Conservation (phyloP, 73 alveolate species). For the Paramecium pentaurelia region DNA sequence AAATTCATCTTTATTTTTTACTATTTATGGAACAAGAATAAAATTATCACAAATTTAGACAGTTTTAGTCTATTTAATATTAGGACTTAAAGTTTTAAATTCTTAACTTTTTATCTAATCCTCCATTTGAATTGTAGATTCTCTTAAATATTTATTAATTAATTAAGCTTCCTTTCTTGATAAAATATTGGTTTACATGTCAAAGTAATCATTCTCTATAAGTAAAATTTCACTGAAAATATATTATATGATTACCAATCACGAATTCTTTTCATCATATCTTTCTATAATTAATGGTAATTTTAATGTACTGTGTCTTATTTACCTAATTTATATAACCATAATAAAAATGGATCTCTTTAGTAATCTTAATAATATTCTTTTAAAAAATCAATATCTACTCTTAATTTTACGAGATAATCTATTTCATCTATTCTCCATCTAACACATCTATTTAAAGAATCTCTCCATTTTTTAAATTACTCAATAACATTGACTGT, state of each 20-base stretch:
- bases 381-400: neutral
- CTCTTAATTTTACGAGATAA: neutral
- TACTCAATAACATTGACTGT: slow-evolving; percentile 29
- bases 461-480: slow-evolving; percentile 29
- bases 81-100: neutral
- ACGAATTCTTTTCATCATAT: neutral
- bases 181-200: neutral
- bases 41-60: neutral
- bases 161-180: slow-evolving; percentile 10
- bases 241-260: slow-evolving; percentile 18
- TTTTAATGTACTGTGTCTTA: neutral
- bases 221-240: neutral
- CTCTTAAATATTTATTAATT: neutral
- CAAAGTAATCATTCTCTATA: neutral
- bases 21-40: neutral
- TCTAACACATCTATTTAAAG: neutral
- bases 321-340: neutral
- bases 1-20: neutral
- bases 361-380: neutral
- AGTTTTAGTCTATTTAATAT: neutral
- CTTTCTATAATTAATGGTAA: neutral
- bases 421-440: slow-evolving; percentile 11
- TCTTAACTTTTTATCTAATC: neutral
- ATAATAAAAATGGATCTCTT: neutral
- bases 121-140: neutral